Conservation (phyloP, 1,284 basidiomycete genomes). For the Cutaneotrichosporon mucoides region DNA sequence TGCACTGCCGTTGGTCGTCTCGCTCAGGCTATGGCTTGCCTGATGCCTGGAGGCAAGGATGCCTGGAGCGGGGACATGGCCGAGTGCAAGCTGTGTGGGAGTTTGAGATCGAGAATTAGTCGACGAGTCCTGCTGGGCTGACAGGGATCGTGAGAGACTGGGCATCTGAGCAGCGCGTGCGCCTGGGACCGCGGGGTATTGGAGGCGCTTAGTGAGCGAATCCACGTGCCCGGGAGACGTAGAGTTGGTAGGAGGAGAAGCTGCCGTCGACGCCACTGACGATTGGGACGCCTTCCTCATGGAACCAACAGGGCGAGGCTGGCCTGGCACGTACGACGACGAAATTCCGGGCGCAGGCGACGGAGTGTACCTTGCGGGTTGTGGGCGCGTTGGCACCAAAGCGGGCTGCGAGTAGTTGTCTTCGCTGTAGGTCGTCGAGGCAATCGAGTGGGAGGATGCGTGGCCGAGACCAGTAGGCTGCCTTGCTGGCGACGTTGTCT, state of each 20-base stretch:
- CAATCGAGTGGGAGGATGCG: background rate
- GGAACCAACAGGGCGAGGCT: slow-evolving; percentile 39
- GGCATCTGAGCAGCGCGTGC: background rate
- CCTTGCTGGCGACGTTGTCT: background rate
- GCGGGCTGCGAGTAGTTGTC: slow-evolving; percentile 17
- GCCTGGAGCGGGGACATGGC: slow-evolving; percentile 7
- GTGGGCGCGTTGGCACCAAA: slow-evolving; percentile 33
- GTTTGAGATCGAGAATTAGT: slow-evolving; percentile 2
- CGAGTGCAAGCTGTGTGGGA: background rate
- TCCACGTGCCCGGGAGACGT: background rate
- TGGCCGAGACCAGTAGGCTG: background rate
- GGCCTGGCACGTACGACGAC: slow-evolving; percentile 38
- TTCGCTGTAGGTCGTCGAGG: slow-evolving; percentile 6
- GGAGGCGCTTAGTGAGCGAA: background rate
- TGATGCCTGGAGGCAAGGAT: slow-evolving; percentile 13
- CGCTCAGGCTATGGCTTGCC: slow-evolving; percentile 10
- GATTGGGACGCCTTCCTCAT: slow-evolving; percentile 6
- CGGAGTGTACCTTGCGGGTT: slow-evolving; percentile 33
- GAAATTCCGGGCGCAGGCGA: slow-evolving; percentile 9
- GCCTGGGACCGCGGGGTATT: background rate
- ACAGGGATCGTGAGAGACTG: slow-evolving; percentile 7
- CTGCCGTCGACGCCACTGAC: slow-evolving; percentile 5
- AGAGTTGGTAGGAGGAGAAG: background rate
- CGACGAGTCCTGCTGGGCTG: slow-evolving; percentile 4
- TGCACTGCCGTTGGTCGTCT: background rate